These are phyloP conservation scores for Pseudonitzschia multiseries DNA, from an alignment of 108 stramenopile species.

Conservation along the genomic window DNA sequence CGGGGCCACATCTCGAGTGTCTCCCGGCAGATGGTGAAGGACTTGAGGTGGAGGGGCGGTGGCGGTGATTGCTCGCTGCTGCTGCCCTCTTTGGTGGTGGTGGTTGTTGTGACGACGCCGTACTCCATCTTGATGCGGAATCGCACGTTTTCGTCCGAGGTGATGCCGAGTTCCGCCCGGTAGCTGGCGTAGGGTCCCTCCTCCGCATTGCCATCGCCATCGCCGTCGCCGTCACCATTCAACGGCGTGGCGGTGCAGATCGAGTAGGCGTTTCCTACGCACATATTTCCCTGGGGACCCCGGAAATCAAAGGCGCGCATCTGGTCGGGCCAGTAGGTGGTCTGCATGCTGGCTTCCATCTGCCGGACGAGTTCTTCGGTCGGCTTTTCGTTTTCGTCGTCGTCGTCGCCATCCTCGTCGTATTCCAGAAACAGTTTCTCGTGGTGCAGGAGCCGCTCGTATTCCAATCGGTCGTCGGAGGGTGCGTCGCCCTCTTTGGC, in stretches of 20 bases:
- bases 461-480: constrained; percentile 37
- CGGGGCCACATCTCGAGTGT: constrained; percentile 68
- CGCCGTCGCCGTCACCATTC: no score
- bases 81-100: not conserved
- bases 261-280: constrained; percentile 82
- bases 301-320: constrained; percentile 72
- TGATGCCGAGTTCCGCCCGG: constrained; percentile 74
- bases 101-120: no score
- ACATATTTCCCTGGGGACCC: constrained; percentile 85
- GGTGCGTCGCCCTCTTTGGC: not conserved
- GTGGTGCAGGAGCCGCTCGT: constrained; percentile 64
- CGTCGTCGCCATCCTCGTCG: no score
- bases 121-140: constrained; percentile 86
- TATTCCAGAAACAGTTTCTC: constrained; percentile 70
- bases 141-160: constrained; percentile 52
- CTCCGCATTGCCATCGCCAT: constrained; percentile 24
- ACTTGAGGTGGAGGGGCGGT: constrained; percentile 70
- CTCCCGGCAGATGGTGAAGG: constrained; percentile 84
- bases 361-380: constrained; percentile 18
- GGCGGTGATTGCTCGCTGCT: constrained; percentile 43
- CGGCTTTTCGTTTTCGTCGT: constrained; percentile 4
- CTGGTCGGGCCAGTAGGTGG: constrained; percentile 54
- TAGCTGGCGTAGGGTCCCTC: constrained; percentile 80
- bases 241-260: constrained; percentile 59
- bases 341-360: constrained; percentile 29